Evolutionary conservation across 805 yeast species (phyloP).

Genomic region (Starmerella ratchasimensis): DNA sequence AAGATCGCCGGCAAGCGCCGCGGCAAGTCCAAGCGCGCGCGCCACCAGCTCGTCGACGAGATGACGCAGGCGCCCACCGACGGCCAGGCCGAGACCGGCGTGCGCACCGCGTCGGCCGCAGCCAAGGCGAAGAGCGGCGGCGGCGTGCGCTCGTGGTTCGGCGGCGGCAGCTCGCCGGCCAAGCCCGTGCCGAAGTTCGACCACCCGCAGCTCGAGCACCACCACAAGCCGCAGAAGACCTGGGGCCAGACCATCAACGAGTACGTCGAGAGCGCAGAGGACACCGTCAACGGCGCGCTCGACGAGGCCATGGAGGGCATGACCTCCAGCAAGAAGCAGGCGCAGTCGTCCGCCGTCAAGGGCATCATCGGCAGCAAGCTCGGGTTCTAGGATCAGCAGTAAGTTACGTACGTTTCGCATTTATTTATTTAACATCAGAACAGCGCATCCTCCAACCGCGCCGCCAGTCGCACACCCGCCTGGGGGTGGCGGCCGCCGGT

Average conservation of each 20-base stretch:
- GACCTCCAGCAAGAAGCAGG: constrained; percentile 13
- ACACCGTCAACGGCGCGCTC: constrained; percentile 40
- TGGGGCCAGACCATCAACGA: constrained; percentile 22
- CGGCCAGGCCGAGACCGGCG: background rate
- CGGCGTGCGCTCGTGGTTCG: constrained; percentile 7
- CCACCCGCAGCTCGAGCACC: constrained; percentile 7
- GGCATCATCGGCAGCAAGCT: constrained; percentile 19
- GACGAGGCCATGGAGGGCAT: constrained; percentile 29
- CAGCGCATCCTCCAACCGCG: too few relatives aligned
- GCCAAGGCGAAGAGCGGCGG: background rate
- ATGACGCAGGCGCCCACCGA: constrained; percentile 7
- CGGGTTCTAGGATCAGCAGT: constrained; percentile 12
- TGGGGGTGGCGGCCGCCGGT: too few relatives aligned
- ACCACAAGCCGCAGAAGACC: constrained; percentile 15
- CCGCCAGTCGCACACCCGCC: too few relatives aligned
- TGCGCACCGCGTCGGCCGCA: background rate
- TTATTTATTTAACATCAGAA: background rate
- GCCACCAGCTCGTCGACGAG: constrained; percentile 16
- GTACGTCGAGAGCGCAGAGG: constrained; percentile 21
- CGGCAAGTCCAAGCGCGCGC: constrained; percentile 33
- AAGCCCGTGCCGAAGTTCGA: background rate
- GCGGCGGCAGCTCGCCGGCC: constrained; percentile 5
- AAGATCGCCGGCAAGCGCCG: constrained; percentile 66
- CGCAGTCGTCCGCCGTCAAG: constrained; percentile 15
- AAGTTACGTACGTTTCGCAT: background rate